These are phyloP conservation scores for Coemansia sp. DNA, from an alignment of 192 early-diverging fungal species.

Conservation along the genomic window DNA sequence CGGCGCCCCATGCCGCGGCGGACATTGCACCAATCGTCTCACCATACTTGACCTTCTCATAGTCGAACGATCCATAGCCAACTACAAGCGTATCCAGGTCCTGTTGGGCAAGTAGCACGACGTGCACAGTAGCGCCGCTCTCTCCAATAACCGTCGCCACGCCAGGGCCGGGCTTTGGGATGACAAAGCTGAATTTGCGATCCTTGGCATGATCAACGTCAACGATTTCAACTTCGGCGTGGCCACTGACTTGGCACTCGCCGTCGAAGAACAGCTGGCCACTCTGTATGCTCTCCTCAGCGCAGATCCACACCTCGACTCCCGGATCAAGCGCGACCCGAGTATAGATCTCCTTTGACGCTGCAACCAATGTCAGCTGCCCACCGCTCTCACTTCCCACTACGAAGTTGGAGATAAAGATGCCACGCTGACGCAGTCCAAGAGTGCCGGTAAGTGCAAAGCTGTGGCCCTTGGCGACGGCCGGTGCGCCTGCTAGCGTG, in stretches of 20 bases:
- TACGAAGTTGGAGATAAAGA: slow-evolving; percentile 44
- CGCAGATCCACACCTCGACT: slow-evolving; percentile 46
- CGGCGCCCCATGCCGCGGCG: slow-evolving; percentile 40
- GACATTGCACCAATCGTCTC: neutral
- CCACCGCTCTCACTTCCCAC: slow-evolving; percentile 10
- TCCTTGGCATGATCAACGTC: slow-evolving; percentile 44
- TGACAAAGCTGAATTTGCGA: slow-evolving; percentile 49
- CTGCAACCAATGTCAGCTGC: slow-evolving; percentile 22
- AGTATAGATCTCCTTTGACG: slow-evolving; percentile 49
- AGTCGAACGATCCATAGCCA: slow-evolving; percentile 16
- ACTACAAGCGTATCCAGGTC: slow-evolving; percentile 41
- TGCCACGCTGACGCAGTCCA: slow-evolving; percentile 40
- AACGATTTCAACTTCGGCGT: slow-evolving; percentile 44
- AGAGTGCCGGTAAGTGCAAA: slow-evolving; percentile 51
- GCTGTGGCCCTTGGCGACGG: slow-evolving; percentile 18
- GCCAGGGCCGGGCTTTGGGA: slow-evolving; percentile 36
- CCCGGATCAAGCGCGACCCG: slow-evolving; percentile 20
- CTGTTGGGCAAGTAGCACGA: slow-evolving; percentile 26
- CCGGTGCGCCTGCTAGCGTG: slow-evolving; percentile 37
- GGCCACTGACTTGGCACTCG: slow-evolving; percentile 38
- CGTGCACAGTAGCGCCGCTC: slow-evolving; percentile 12
- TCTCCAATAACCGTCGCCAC: slow-evolving; percentile 11
- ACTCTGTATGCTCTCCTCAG: slow-evolving; percentile 38
- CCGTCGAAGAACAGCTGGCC: slow-evolving; percentile 48
- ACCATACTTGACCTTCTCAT: neutral